Evolutionary conservation across 2,329 filamentous ascomycete species (phyloP).

Genomic region (Pseudogymnoascus sp.): DNA sequence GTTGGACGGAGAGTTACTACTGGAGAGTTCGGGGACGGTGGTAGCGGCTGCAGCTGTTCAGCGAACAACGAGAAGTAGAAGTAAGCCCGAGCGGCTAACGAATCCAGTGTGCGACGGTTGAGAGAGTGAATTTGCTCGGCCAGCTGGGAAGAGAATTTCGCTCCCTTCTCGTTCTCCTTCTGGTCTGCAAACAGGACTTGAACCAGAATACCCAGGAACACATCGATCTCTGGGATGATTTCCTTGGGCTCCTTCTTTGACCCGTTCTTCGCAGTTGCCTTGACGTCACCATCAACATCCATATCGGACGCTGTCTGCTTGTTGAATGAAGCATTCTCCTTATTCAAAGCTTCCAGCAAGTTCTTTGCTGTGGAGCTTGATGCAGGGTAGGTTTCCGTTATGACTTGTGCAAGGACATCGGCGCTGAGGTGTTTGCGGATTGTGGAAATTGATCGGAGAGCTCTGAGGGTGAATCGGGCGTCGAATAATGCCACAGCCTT

Average conservation of each 20-base stretch:
- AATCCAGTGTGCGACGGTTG: conserved; percentile 90
- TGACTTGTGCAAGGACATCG: conserved; percentile 71
- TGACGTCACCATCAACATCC: conserved; percentile 61
- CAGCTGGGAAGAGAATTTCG: conserved; percentile 75
- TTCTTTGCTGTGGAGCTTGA: conserved; percentile 55
- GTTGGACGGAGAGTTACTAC: conserved; percentile 80
- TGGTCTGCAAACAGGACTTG: conserved; percentile 86
- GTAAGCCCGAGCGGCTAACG: conserved; percentile 89
- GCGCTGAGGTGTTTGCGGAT: conserved; percentile 84
- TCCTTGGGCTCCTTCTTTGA: conserved; percentile 63
- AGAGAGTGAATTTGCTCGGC: conserved; percentile 78
- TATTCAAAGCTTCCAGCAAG: conserved; percentile 62
- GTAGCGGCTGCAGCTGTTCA: conserved; percentile 79
- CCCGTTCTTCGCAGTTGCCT: conserved; percentile 43
- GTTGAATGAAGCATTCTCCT: conserved; percentile 56
- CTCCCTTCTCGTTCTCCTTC: conserved; percentile 71
- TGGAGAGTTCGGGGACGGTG: conserved; percentile 81
- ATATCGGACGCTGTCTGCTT: conserved; percentile 55
- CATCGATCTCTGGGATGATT: conserved; percentile 75
- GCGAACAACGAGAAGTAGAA: conserved; percentile 97
- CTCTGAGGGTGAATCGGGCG: conserved; percentile 86
- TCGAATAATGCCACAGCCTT: conserved; percentile 90
- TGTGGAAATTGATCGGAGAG: conserved; percentile 88
- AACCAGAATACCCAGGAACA: conserved; percentile 77
- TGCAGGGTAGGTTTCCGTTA: conserved; percentile 70